Base-by-base conservation (phyloP, 2,329 filamentous ascomycete genomes). In the Calcarisporium arbuscula region DNA sequence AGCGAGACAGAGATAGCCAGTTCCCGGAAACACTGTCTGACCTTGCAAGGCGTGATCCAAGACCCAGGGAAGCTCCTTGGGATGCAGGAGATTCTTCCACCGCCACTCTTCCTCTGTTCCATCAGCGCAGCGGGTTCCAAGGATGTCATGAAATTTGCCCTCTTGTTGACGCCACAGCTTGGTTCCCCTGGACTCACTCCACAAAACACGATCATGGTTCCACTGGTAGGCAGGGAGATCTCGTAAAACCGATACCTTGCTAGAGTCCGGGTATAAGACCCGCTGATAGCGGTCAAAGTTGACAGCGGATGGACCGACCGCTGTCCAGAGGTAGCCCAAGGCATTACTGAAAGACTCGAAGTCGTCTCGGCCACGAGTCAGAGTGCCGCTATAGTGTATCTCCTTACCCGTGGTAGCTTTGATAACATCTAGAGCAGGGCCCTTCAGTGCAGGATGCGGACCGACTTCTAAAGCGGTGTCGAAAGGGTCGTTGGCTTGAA, bases 141-240 rank as follows among this genome's bases (percentile, higher is more conserved):
- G 19, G n/a, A 35, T 16, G 10, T 37, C 30, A 5, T 37, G 34
- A 4, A 19, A 31, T 1, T 20, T 17, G 6, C 27, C 17, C 3
- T 19, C 27, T 6, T 55, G 49, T 31, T 50, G 42, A 3, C 58
- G 51, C 30, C 52, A 48, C 10, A 51, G 48, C 5, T 28, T 27
- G 12, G 37, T 41, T 17, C 26, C 14, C 5, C 56, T 51, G 0
- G 54, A 50, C 42, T 58, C 56, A 19, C 41, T 33, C 54, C 59
- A 64, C 37, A 57, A 54, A 11, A 30, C 45, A 4, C 49, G 52
- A n/a, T 42, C 38, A 30, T 66, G 58, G 17, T 61, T 54, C 58
- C 60, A 67, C 2, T 49, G 44, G 33, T 65, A 66, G 0, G 51
- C 36, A 0, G 63, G 63, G 12, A 64, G 47, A 26, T 44, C 53